Conservation (phyloP, 106 monocot species). For the Dendrobium catenatum region DNA sequence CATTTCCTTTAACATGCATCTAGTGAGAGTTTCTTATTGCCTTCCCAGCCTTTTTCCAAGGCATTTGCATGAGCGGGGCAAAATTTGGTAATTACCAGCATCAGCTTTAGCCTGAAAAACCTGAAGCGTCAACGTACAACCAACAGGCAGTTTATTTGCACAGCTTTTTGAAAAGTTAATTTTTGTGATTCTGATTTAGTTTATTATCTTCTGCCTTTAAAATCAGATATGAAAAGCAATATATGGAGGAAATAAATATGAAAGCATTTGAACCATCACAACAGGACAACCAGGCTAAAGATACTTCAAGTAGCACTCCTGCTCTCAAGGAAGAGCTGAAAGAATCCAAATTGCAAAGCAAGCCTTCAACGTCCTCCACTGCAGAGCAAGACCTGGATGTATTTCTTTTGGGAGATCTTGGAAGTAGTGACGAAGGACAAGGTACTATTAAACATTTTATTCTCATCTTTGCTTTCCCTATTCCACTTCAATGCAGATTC, state of each 20-base stretch:
- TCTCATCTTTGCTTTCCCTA: neutral
- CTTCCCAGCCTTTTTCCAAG: too few species aligned
- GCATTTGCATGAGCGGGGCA: too few species aligned
- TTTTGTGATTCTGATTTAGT: too few species aligned
- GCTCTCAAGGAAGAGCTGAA: conserved; percentile 23
- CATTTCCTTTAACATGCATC: too few species aligned
- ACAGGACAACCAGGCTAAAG: conserved; percentile 24
- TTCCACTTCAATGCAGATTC: neutral
- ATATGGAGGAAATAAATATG: conserved; percentile 49
- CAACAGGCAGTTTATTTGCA: too few species aligned
- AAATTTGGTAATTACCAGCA: too few species aligned
- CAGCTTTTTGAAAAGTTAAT: too few species aligned
- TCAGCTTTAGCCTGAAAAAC: too few species aligned
- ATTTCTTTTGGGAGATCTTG: conserved; percentile 93
- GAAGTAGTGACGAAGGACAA: conserved; percentile 73
- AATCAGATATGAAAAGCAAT: conserved; percentile 67
- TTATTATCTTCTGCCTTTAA: conserved; percentile 1
- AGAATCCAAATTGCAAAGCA: conserved; percentile 44
- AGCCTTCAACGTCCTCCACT: conserved; percentile 46
- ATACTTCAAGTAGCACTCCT: conserved; percentile 14
- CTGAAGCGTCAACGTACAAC: too few species aligned
- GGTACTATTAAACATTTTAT: conserved; percentile 28
- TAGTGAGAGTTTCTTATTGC: too few species aligned
- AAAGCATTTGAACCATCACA: conserved; percentile 28
- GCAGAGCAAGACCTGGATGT: conserved; percentile 82